These are phyloP conservation scores for Thalassiosira profunda DNA, from an alignment of 108 stramenopile genomes.

Conservation along the genomic window DNA sequence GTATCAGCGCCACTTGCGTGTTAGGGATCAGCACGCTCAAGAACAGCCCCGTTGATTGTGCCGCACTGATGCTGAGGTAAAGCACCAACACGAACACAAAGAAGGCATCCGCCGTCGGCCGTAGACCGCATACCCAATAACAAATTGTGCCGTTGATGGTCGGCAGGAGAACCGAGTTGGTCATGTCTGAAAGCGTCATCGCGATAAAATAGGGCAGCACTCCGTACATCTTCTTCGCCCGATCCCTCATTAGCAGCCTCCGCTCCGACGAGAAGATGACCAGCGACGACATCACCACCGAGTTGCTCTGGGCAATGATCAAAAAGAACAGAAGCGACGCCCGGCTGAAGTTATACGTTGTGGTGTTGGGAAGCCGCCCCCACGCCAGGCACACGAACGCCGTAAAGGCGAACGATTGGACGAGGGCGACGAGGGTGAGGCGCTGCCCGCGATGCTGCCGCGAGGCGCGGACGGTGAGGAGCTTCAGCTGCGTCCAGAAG, in stretches of 20 bases:
- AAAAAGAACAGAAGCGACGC: slow-evolving; percentile 81
- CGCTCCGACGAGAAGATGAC: slow-evolving; percentile 69
- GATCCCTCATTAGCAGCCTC: slow-evolving; percentile 65
- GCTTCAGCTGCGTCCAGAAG: slow-evolving; percentile 54
- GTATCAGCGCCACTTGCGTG: slow-evolving; percentile 53
- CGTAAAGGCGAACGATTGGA: slow-evolving; percentile 57
- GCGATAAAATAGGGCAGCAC: slow-evolving; percentile 82
- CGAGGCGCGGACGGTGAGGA: slow-evolving; percentile 57
- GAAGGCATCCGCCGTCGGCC: slow-evolving; percentile 48
- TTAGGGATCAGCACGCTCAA: slow-evolving; percentile 66
- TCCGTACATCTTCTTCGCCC: slow-evolving; percentile 87
- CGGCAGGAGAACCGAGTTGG: slow-evolving; percentile 68
- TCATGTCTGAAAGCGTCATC: slow-evolving; percentile 74
- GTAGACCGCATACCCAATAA: slow-evolving; percentile 68
- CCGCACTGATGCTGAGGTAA: slow-evolving; percentile 69
- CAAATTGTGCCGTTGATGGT: slow-evolving; percentile 57
- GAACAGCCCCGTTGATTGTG: slow-evolving; percentile 78
- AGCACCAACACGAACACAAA: slow-evolving; percentile 62
- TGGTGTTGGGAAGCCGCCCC: slow-evolving; percentile 69
- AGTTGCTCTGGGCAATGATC: slow-evolving; percentile 60
- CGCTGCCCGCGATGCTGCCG: slow-evolving; percentile 78
- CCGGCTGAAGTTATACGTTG: slow-evolving; percentile 60
- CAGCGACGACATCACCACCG: slow-evolving; percentile 61
- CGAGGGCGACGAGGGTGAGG: slow-evolving; percentile 52
- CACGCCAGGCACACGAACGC: slow-evolving; percentile 68